Percentiles rank a stretch among this genome's conserved stretches.
Evolutionary conservation across 2,329 filamentous ascomycete species (phyloP).

Genomic region (Dothideomycetes sp.): DNA sequence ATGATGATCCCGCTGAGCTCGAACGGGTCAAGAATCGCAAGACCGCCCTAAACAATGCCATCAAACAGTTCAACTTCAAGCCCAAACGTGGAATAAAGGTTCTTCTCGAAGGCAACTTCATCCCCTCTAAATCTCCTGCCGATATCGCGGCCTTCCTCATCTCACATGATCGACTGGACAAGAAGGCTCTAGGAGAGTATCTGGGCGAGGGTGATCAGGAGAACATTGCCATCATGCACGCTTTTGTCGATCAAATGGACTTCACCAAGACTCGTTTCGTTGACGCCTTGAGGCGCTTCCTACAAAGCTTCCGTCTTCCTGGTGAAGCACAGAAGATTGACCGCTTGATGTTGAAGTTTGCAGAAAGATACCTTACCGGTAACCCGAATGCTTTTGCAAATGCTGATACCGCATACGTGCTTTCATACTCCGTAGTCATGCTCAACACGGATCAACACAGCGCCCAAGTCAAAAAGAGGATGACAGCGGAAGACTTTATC

Average conservation of each 20-base stretch:
- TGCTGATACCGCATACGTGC: constrained; percentile 91
- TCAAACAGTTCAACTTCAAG: constrained; percentile 94
- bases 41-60: constrained; percentile 79
- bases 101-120: constrained; percentile 76
- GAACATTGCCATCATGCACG: constrained; percentile 96
- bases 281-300: constrained; percentile 78
- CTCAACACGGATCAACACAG: constrained; percentile 95
- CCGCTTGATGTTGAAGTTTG: constrained; percentile 98
- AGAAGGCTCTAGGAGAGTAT: constrained; percentile 85
- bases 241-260: constrained; percentile 92
- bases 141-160: constrained; percentile 80
- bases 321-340: constrained; percentile 98
- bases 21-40: constrained; percentile 92
- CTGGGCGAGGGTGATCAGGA: constrained; percentile 86
- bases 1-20: constrained; percentile 89
- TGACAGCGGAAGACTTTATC: constrained; percentile 97
- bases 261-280: constrained; percentile 88
- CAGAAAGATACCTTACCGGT: constrained; percentile 84
- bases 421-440: constrained; percentile 94
- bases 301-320: constrained; percentile 88
- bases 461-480: constrained; percentile 70
- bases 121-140: constrained; percentile 62
- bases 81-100: constrained; percentile 86
- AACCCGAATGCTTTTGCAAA: constrained; percentile 98
- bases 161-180: constrained; percentile 74